Base-by-base conservation (phyloP, 176 grass and related monocot species). In the Juncus inflexus region DNA sequence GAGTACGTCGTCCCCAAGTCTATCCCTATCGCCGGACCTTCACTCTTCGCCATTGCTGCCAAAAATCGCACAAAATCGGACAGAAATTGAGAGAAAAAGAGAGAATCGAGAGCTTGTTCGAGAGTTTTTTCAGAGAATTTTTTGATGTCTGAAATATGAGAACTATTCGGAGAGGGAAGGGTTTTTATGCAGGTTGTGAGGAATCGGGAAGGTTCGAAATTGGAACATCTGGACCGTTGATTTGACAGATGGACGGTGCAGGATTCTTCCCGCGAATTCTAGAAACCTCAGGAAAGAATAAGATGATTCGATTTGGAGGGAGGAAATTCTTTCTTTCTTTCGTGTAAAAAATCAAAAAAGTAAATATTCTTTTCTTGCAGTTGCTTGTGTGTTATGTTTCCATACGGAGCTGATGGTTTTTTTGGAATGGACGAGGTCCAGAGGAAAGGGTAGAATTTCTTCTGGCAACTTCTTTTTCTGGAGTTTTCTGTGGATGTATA, bases 1-100 rank as follows among this genome's bases (percentile, higher is more conserved):
- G 91, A 95, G 78, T 95, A 95, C n/a, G 91, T 95, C 11, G 91
- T 90, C 55, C 91, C 91, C 35, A 95, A 83, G 54, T 95, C 91
- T 78, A 95, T 95, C 66, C 91, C 91, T 54, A 95, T 95, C 4
- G 91, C 91, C 64, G 87, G 91, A 15, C 86, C 90, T 42, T 95
- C 90, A 7, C 82, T 53, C 47, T 76, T 82, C 61, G 82, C 79
- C 90, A 90, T 95, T 55, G 37, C 37, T 68, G 14, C 11, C 37
- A 57, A 72, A 47, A 40, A 41, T 52, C 7, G 40, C 37, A 61
- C 55, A 2, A 58, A 37, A 9, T 63, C 38, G 45, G 35, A 15
- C 40, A 37, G 56, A 50, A 41, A 54, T 54, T 5, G 61, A 63
- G 42, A 3, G 57, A 58, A 13, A 13, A 7, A 4, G 3, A 52